Evolutionary conservation across 2,329 filamentous ascomycete species (phyloP).

Genomic region (Mycogone perniciosa): DNA sequence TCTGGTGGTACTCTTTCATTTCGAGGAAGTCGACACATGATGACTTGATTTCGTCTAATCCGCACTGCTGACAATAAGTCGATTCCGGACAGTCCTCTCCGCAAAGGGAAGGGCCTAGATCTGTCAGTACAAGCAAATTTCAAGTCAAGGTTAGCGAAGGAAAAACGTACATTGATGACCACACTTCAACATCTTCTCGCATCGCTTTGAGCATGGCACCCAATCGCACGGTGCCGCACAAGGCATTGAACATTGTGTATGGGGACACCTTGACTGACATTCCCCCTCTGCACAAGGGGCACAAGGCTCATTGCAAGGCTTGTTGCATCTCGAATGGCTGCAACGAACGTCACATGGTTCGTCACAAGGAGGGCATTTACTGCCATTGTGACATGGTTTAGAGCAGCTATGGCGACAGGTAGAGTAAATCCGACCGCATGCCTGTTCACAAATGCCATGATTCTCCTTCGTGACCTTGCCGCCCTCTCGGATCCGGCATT

Average conservation of each 20-base stretch:
- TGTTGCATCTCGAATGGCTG: constrained; percentile 47
- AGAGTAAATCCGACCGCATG: constrained; percentile 43
- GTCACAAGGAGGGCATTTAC: constrained; percentile 41
- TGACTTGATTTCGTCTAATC: constrained; percentile 34
- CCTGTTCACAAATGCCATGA: constrained; percentile 44
- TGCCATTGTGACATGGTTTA: constrained; percentile 43
- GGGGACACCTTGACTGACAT: constrained; percentile 51
- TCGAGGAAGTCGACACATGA: constrained; percentile 50
- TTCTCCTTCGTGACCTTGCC: constrained; percentile 23
- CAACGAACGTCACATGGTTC: constrained; percentile 49
- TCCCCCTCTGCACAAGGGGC: constrained; percentile 49
- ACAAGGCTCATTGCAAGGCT: constrained; percentile 53
- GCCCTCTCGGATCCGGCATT: constrained; percentile 37
- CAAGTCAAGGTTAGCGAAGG: background rate
- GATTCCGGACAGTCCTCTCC: constrained; percentile 53
- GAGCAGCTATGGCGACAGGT: constrained; percentile 53
- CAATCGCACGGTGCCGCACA: constrained; percentile 63
- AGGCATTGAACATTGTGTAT: constrained; percentile 45
- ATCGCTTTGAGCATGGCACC: constrained; percentile 58
- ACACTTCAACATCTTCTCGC: constrained; percentile 46
- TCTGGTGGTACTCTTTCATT: constrained; percentile 46
- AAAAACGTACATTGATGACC: constrained; percentile 48
- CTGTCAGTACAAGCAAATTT: background rate
- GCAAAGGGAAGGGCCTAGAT: constrained; percentile 49
- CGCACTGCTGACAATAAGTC: constrained; percentile 52